phyloP scores from a whole-genome alignment of 2,329 filamentous ascomycete species.

The Neoscytalidium dimidiatum region DNA sequence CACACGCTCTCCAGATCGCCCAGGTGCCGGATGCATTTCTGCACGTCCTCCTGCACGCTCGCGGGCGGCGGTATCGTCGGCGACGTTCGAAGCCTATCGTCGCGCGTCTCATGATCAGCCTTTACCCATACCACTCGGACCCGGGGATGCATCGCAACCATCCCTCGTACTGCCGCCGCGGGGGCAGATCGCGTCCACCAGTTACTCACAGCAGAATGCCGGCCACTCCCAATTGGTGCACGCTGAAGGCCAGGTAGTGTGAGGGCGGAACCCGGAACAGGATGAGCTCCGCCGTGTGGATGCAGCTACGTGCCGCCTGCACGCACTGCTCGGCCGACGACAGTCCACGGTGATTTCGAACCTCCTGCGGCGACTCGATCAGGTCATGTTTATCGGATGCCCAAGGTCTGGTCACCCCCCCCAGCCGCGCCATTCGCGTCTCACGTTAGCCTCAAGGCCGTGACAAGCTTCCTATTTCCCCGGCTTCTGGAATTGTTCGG shows the following conservation, averaged over 20 bases:
- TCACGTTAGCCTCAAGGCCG: not conserved
- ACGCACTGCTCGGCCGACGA: slow-evolving; percentile 12
- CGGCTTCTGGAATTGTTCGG: not conserved
- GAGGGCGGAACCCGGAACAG: slow-evolving; percentile 8
- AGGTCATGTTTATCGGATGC: slow-evolving; percentile 9
- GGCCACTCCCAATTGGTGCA: not conserved
- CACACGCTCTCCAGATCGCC: not conserved
- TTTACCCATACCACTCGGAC: slow-evolving; percentile 35
- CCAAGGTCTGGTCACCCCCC: slow-evolving; percentile 4
- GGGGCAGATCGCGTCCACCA: too few relatives aligned
- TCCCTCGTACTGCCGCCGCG: too few relatives aligned
- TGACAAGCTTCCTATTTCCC: not conserved
- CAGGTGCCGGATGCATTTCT: slow-evolving; percentile 1
- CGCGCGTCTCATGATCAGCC: slow-evolving; percentile 17
- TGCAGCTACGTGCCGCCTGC: slow-evolving; percentile 1
- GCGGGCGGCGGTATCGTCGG: not conserved
- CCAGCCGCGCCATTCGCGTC: not conserved
- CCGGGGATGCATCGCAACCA: too few relatives aligned
- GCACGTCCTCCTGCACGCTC: slow-evolving; percentile 14
- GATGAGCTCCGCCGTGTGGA: slow-evolving; percentile 7
- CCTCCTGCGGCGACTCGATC: slow-evolving; percentile 1
- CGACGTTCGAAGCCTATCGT: slow-evolving; percentile 2
- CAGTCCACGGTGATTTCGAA: not conserved
- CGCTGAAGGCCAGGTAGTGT: slow-evolving; percentile 9
- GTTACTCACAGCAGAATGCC: slow-evolving; percentile 4